Evolutionary conservation across 192 early-diverging fungal genomes (phyloP).

Genomic region (Ambispora gerdemannii): DNA sequence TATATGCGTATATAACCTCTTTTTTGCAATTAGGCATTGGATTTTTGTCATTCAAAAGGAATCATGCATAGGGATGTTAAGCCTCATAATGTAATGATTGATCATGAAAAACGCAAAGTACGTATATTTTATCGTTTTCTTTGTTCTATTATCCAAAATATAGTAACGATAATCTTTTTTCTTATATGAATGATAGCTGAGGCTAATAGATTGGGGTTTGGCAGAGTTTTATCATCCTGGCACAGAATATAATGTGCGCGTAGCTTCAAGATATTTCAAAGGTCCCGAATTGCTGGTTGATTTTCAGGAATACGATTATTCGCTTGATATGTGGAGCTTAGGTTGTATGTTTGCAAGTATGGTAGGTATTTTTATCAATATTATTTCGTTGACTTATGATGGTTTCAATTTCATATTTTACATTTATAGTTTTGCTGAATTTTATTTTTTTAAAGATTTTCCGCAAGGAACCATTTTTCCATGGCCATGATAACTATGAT

Average conservation of each 20-base stretch:
- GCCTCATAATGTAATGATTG: constrained; percentile 99
- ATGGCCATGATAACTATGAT: constrained; percentile 97
- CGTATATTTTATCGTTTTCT: background rate
- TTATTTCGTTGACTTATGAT: background rate
- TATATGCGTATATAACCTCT: constrained; percentile 10
- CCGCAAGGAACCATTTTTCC: constrained; percentile 99
- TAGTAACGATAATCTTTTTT: background rate
- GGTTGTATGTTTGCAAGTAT: constrained; percentile 99
- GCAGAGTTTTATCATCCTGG: constrained; percentile 99
- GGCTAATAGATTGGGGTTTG: constrained; percentile 98
- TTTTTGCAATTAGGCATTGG: constrained; percentile 69
- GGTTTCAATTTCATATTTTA: background rate
- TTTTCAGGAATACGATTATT: constrained; percentile 98
- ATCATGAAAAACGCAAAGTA: constrained; percentile 87
- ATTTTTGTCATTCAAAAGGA: constrained; percentile 96
- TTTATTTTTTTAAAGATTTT: constrained; percentile 69
- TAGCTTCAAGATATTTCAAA: constrained; percentile 98
- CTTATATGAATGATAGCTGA: constrained; percentile 52
- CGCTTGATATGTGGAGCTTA: constrained; percentile 98
- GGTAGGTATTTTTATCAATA: constrained; percentile 49
- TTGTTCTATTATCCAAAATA: background rate
- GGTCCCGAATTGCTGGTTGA: constrained; percentile 98
- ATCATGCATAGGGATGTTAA: constrained; percentile 99
- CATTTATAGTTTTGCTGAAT: background rate
- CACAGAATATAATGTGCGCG: constrained; percentile 96